These are phyloP conservation scores for Neurospora hispaniola DNA, from an alignment of 495 filamentous ascomycete genomes.

Conservation along the genomic window DNA sequence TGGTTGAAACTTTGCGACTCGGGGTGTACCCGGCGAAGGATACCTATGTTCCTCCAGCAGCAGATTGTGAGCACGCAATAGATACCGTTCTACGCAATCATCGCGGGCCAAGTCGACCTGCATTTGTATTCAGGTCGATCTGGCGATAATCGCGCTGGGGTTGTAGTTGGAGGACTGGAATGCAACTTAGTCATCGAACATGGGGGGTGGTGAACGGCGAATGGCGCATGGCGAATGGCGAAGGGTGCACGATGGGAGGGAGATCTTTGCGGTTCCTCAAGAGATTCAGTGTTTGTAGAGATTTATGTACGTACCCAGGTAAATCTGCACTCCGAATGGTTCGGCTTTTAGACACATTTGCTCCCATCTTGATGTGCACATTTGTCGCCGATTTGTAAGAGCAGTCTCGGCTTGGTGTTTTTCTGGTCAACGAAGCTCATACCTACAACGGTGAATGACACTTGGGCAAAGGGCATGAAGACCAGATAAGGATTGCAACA, in stretches of 20 bases:
- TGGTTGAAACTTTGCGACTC: neutral
- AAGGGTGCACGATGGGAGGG: neutral
- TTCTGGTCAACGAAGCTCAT: neutral
- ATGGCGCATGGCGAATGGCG: neutral
- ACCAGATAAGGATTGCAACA: neutral
- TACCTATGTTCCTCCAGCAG: neutral
- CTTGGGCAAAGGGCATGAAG: neutral
- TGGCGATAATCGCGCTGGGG: too few species aligned
- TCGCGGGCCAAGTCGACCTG: neutral
- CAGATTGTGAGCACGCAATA: neutral
- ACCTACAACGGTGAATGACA: neutral
- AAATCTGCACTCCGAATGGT: neutral
- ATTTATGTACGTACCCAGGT: neutral
- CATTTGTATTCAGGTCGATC: neutral
- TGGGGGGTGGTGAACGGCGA: neutral
- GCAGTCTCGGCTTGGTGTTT: neutral
- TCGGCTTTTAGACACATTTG: neutral
- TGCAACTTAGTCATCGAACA: neutral
- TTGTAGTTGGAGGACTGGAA: neutral
- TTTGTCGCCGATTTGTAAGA: neutral
- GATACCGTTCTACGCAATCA: neutral
- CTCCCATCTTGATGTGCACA: neutral
- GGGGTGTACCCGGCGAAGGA: neutral
- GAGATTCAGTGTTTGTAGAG: neutral
- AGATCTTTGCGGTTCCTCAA: neutral